These are phyloP conservation scores for Gossypium ekmanianum DNA, from an alignment of 345 rosid species.

Conservation along the genomic window DNA sequence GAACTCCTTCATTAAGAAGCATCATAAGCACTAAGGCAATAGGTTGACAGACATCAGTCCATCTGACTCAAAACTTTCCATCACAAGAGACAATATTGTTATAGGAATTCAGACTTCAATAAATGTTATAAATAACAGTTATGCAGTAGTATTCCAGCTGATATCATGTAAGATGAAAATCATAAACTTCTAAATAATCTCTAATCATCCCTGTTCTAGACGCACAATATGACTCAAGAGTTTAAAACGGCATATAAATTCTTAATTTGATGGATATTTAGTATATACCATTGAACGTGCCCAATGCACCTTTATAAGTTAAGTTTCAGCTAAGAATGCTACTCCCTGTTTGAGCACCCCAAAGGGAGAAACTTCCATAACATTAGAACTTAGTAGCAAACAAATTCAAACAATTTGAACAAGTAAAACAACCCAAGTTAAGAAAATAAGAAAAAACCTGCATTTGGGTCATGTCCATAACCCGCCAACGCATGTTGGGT, in stretches of 20 bases:
- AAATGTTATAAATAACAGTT: background rate
- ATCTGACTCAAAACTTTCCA: background rate
- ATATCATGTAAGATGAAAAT: background rate
- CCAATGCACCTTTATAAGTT: background rate
- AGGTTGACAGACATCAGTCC: background rate
- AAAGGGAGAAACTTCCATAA: background rate
- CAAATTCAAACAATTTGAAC: background rate
- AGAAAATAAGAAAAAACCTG: conserved; percentile 38
- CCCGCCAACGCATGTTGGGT: conserved; percentile 81
- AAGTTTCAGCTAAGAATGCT: background rate
- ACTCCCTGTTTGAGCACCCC: background rate
- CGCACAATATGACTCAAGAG: background rate
- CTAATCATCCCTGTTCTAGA: background rate
- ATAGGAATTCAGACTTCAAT: background rate
- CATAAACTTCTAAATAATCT: background rate
- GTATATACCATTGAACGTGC: background rate
- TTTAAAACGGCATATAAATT: background rate
- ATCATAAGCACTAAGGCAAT: background rate
- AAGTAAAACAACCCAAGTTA: background rate
- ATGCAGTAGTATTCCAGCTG: background rate
- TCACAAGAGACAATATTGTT: background rate
- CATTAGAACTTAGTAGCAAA: background rate
- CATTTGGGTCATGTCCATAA: conserved; percentile 86
- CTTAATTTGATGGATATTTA: background rate
- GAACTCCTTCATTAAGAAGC: background rate